These are phyloP conservation scores for Lodderomyces orthopsilosis DNA, from an alignment of 1,139 yeast genomes.

Conservation along the genomic window DNA sequence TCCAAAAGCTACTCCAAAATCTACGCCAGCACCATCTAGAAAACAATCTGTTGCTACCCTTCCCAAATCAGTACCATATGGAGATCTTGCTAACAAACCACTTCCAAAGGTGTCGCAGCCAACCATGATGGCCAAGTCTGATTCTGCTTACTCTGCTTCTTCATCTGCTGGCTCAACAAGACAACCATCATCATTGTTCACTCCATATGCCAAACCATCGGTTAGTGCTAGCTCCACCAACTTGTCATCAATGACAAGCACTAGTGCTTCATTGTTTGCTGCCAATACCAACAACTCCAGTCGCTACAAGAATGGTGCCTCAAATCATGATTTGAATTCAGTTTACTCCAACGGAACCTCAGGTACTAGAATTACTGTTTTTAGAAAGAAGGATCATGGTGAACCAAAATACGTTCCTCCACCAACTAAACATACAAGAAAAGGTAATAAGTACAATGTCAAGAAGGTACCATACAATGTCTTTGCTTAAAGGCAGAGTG, in stretches of 20 bases:
- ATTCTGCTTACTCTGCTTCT: background rate
- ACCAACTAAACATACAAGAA: constrained; percentile 18
- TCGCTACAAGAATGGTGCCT: constrained; percentile 12
- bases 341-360: constrained; percentile 27
- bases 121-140: background rate
- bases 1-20: constrained; percentile 1
- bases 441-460: constrained; percentile 30
- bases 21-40: constrained; percentile 2
- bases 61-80: background rate
- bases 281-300: constrained; percentile 5
- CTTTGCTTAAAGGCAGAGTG: constrained; percentile 16
- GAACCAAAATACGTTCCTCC: constrained; percentile 17
- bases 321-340: constrained; percentile 25
- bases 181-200: background rate
- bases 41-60: background rate
- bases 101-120: background rate
- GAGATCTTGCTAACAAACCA: background rate
- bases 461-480: constrained; percentile 30
- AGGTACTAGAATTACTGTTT: constrained; percentile 37
- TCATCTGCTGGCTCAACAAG: background rate
- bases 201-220: constrained; percentile 3
- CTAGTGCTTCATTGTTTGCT: constrained; percentile 10
- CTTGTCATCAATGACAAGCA: constrained; percentile 3
- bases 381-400: constrained; percentile 18
- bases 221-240: constrained; percentile 5